phyloP scores from a whole-genome alignment of 176 grass and related monocot genomes.

The Puya raimondii region DNA sequence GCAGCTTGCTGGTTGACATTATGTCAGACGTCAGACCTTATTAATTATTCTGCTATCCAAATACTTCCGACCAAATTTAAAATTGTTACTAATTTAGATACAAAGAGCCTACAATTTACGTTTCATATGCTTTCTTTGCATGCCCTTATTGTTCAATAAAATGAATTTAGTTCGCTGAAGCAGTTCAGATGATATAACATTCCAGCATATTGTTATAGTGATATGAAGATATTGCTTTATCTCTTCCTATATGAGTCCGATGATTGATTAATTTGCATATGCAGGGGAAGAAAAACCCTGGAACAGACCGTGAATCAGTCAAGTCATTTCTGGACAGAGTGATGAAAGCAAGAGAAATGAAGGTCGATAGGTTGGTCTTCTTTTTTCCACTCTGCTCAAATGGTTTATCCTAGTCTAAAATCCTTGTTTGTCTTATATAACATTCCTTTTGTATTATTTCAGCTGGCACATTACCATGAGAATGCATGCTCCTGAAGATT shows the following conservation, averaged over 20 bases:
- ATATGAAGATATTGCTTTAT: not conserved
- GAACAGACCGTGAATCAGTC: constrained; percentile 54
- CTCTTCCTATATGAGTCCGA: not conserved
- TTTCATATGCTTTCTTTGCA: constrained; percentile 5
- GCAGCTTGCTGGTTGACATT: not conserved
- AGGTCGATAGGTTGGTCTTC: constrained; percentile 61
- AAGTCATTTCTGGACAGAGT: constrained; percentile 68
- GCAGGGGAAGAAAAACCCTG: constrained; percentile 93
- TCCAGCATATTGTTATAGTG: constrained; percentile 4
- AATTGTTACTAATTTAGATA: not conserved
- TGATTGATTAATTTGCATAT: constrained; percentile 14
- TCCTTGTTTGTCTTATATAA: too few species aligned
- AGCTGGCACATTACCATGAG: constrained; percentile 96
- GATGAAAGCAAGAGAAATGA: constrained; percentile 69
- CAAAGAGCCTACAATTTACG: constrained; percentile 7
- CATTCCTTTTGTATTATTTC: constrained; percentile 5
- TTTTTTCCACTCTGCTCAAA: not conserved
- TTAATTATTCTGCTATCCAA: not conserved
- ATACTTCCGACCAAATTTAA: not conserved
- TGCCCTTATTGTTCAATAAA: not conserved
- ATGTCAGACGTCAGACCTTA: not conserved
- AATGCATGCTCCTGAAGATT: constrained; percentile 55
- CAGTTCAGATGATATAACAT: not conserved
- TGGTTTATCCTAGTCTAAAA: not conserved
- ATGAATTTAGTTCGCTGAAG: not conserved